Evolutionary conservation across 805 yeast species (phyloP), one percentile per base, ranked within the genome.

Genomic region (Metschnikowia peoriensis): DNA sequence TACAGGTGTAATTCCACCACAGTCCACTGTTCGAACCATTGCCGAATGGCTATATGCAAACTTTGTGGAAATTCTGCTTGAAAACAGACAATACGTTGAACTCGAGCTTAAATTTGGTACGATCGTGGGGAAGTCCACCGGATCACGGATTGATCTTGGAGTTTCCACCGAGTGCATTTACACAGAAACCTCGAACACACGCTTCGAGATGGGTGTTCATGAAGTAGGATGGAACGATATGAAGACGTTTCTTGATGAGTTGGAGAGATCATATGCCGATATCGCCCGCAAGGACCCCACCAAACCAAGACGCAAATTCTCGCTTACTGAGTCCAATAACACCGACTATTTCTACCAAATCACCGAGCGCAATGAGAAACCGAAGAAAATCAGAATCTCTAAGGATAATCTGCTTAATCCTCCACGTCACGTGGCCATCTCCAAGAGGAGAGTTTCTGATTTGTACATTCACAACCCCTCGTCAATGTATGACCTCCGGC

Each of bases 31-130:
- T 6, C 82, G 92, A 63, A 82, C 88, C 35, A 83, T 92, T 7
- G 87, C 94, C 22, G 89, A 86, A 60, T 92, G 97, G 97, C 78
- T 92, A 8, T 91, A 87, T 75, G 91, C 96, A 16, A 86, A 88
- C 56, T 76, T 90, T 44, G 77, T 78, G 43, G 88, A 88, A 35
- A 78, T 89, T 39, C 80, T 82, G 39, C 72, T 71, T 22, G 81
- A 80, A 40, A 79, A 77, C 61, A 75, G 84, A 22, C 80, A 74
- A 61, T 61, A 64, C 55, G 75, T 88, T 29, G 96, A 88, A 71
- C 69, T 88, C 60, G 96, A 88, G 69, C 73, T 86, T 63, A 88
- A 88, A 64, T 80, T 86, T 59, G 96, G 96, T 5, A 75, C 82
- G 16, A 81, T 88, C 28, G 81, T 84, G 71, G 86, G 84, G 56